Conservation (phyloP, 2,329 filamentous ascomycete species). For the Aspergillus sp. region DNA sequence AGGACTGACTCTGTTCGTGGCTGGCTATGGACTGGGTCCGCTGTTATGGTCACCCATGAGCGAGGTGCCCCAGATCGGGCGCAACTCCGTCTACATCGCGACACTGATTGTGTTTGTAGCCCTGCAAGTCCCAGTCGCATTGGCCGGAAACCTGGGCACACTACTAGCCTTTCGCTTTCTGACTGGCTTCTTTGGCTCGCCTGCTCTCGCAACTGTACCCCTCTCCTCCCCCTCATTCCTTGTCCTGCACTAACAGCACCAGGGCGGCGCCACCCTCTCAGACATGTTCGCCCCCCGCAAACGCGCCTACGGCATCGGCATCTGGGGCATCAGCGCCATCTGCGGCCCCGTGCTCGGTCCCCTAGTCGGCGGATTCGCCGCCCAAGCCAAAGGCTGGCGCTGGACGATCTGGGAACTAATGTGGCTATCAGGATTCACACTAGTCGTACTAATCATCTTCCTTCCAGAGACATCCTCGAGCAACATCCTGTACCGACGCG, state of each 20-base stretch:
- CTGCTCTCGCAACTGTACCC: slow-evolving; percentile 40
- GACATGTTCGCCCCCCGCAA: slow-evolving; percentile 45
- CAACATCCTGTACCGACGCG: slow-evolving; percentile 64
- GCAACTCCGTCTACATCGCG: slow-evolving; percentile 51
- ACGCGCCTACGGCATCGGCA: slow-evolving; percentile 28
- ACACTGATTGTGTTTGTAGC: slow-evolving; percentile 52
- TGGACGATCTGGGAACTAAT: slow-evolving; percentile 26
- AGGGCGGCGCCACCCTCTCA: slow-evolving; percentile 42
- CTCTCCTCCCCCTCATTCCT: neutral
- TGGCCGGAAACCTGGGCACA: slow-evolving; percentile 52
- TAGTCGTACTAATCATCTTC: slow-evolving; percentile 60
- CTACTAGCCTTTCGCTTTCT: slow-evolving; percentile 54
- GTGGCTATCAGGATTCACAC: slow-evolving; percentile 47
- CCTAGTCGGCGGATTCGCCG: slow-evolving; percentile 61
- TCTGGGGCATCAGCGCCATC: slow-evolving; percentile 54
- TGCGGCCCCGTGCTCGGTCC: slow-evolving; percentile 61
- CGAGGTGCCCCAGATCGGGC: slow-evolving; percentile 52
- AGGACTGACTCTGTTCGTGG: slow-evolving; percentile 52
- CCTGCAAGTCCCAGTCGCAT: slow-evolving; percentile 49
- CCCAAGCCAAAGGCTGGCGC: slow-evolving; percentile 41
- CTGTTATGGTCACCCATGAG: slow-evolving; percentile 46
- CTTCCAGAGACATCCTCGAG: slow-evolving; percentile 64
- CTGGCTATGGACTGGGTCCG: slow-evolving; percentile 52
- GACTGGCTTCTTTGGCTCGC: slow-evolving; percentile 52
- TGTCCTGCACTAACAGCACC: neutral